Conservation (phyloP, 1,139 yeast species). For the Protomyces inundatus region DNA sequence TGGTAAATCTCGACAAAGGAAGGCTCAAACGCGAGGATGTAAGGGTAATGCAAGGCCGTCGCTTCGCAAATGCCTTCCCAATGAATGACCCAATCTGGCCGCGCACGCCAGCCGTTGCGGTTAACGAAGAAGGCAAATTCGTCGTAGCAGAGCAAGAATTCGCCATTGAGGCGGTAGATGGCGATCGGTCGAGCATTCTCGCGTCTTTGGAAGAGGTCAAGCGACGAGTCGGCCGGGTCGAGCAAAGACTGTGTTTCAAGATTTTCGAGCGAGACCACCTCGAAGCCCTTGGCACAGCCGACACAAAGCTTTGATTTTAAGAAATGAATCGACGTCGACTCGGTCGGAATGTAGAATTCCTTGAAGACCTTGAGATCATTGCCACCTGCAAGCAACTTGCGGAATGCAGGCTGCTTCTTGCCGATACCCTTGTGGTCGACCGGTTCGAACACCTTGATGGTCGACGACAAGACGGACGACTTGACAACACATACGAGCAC, state of each 20-base stretch:
- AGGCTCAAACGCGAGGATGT: constrained; percentile 80
- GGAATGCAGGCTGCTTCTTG: constrained; percentile 45
- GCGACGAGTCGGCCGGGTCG: constrained; percentile 94
- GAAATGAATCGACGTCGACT: constrained; percentile 86
- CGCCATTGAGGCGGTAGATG: constrained; percentile 81
- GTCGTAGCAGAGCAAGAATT: constrained; percentile 54
- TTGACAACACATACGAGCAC: constrained; percentile 86
- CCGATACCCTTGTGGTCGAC: constrained; percentile 49
- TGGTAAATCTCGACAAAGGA: constrained; percentile 88
- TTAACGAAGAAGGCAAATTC: constrained; percentile 93
- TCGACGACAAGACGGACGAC: constrained; percentile 62
- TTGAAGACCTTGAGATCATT: constrained; percentile 59
- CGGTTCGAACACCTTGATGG: constrained; percentile 84
- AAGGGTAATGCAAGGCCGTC: constrained; percentile 91
- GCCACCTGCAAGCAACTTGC: constrained; percentile 47
- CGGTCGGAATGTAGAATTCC: constrained; percentile 78
- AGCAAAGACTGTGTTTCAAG: constrained; percentile 68
- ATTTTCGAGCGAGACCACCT: constrained; percentile 76
- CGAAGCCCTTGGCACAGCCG: constrained; percentile 95
- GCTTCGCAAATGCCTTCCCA: constrained; percentile 97
- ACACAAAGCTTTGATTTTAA: constrained; percentile 82
- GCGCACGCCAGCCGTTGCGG: constrained; percentile 92
- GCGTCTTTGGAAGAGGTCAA: constrained; percentile 87
- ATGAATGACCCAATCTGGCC: constrained; percentile 87
- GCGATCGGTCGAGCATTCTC: constrained; percentile 85